Conservation (phyloP, 345 rosid genomes). For the Kernera saxatilis region DNA sequence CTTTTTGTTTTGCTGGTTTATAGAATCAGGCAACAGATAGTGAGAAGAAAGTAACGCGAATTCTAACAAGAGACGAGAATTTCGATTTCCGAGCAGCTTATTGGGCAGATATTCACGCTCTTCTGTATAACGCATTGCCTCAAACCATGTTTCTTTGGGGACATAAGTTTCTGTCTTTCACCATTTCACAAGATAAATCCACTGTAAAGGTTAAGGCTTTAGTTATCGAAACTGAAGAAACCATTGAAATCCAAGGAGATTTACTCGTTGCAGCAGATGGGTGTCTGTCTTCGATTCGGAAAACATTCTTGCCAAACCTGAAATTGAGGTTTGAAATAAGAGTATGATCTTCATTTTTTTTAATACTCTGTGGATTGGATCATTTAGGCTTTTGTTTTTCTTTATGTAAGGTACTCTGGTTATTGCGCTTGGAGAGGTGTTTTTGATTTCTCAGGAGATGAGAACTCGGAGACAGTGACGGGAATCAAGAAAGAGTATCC, state of each 20-base stretch:
- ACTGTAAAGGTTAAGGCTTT: slow-evolving; percentile 45
- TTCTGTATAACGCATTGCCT: slow-evolving; percentile 45
- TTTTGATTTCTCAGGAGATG: slow-evolving; percentile 52
- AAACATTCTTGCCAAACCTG: slow-evolving; percentile 47
- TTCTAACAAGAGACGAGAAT: slow-evolving; percentile 57
- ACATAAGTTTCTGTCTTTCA: slow-evolving; percentile 52
- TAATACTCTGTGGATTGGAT: not conserved
- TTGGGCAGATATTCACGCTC: slow-evolving; percentile 72
- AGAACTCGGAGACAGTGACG: slow-evolving; percentile 40
- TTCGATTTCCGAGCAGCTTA: slow-evolving; percentile 72
- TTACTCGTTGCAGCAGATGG: slow-evolving; percentile 86
- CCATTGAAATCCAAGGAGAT: slow-evolving; percentile 49
- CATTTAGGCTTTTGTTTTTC: not conserved
- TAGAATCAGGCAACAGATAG: slow-evolving; percentile 54
- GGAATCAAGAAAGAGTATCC: slow-evolving; percentile 51
- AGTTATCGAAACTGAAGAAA: slow-evolving; percentile 38
- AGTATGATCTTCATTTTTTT: not conserved
- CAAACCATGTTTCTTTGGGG: slow-evolving; percentile 56
- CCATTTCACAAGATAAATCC: slow-evolving; percentile 36
- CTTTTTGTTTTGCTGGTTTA: not conserved
- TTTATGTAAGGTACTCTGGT: slow-evolving; percentile 57
- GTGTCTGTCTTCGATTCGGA: slow-evolving; percentile 61
- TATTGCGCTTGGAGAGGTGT: slow-evolving; percentile 88
- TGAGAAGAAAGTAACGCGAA: slow-evolving; percentile 30
- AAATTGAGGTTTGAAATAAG: slow-evolving; percentile 53